phyloP scores from a whole-genome alignment of 2,329 filamentous ascomycete species.

The Mariannaea elegans region DNA sequence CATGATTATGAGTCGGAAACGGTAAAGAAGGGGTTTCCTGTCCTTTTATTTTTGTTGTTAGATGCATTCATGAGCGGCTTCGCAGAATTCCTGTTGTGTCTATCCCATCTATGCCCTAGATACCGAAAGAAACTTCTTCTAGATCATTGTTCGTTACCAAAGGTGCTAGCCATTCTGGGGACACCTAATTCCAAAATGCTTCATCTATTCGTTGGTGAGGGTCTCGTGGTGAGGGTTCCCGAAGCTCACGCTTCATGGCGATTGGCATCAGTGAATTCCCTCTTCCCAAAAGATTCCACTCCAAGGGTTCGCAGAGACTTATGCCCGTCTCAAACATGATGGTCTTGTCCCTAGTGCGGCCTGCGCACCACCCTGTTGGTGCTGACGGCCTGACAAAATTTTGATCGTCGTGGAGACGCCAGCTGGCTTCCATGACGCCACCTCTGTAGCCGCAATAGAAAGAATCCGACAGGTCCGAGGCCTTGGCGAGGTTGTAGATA shows the following conservation, averaged over 20 bases:
- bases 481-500: constrained; percentile 58
- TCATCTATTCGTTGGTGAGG: neutral
- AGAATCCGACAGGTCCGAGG: constrained; percentile 55
- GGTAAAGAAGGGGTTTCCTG: neutral
- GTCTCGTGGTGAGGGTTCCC: constrained; percentile 4
- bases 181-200: neutral
- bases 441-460: constrained; percentile 62
- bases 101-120: constrained; percentile 17
- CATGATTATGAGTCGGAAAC: constrained; percentile 8
- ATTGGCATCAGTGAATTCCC: constrained; percentile 36
- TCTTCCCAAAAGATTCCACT: constrained; percentile 31
- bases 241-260: neutral
- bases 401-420: constrained; percentile 39
- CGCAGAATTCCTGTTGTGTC: neutral
- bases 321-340: constrained; percentile 45
- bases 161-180: neutral
- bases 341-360: constrained; percentile 29
- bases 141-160: neutral
- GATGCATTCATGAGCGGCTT: constrained; percentile 18
- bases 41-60: constrained; percentile 5
- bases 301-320: constrained; percentile 34
- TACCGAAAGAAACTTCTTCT: constrained; percentile 7
- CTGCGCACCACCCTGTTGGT: constrained; percentile 39
- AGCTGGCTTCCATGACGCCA: constrained; percentile 54
- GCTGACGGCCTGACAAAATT: constrained; percentile 16